Base-by-base conservation (phyloP, 345 rosid genomes). In the Kandelia obovata region DNA sequence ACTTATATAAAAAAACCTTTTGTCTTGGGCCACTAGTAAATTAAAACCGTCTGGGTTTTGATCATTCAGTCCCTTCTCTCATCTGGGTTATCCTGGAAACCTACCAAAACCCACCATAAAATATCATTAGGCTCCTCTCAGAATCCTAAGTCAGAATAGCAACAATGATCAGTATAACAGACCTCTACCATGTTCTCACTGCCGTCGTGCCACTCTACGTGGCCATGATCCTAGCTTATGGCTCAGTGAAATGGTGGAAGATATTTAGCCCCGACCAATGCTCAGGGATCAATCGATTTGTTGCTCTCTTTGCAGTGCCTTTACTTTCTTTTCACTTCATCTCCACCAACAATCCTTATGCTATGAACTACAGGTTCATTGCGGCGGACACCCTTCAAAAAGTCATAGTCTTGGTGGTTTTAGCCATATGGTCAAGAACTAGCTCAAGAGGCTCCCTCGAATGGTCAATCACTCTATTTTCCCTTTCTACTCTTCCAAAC, bases 241-340 rank as follows among this genome's bases (percentile, higher is more conserved):
- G 95, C 32, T 89, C 95, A 1, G 95, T 89, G 9, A 89, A 87
- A 73, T 89, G 95, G 95, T 89, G 95, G 91, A 87, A 87, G 65
- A 89, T 89, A 79, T 89, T 89, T 75, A 82, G 70, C 77, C 92
- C 91, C 13, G 95, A 89, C 35, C 95, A 89, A 69, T 89, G 95
- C 61, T 82, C 95, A 1, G 95, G 95, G 60, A 89, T 89, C 82
- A 89, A 89, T 78, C 77, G 91, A 39, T 89, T 89, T 60, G 95
- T 89, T 21, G 95, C 95, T 62, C 83, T 87, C 7, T 89, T 89
- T 69, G 95, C 91, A 1, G 95, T 89, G 19, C 95, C 95, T 3
- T 69, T 89, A 17, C 89, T 89, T 19, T 89, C 95, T 23, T 89
- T 89, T 71, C 92, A 89, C 80, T 89, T 89, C 77, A 89, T 89